A percentile compares a stretch with the other conserved stretches of the same genome.
These are phyloP conservation scores for Pichia cephalocereana DNA, from an alignment of 805 yeast species.

Conservation along the genomic window DNA sequence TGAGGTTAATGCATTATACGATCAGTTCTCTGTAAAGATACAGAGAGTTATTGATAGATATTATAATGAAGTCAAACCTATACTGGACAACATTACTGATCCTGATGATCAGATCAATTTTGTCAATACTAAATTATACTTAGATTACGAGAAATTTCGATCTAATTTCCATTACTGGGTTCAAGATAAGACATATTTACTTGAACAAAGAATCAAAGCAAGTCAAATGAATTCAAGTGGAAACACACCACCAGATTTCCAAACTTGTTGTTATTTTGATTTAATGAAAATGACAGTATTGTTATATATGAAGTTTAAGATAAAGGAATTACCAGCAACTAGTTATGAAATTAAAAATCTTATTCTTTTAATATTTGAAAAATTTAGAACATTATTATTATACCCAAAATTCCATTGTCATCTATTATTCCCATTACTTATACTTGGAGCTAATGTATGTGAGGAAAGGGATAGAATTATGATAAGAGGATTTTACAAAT, in stretches of 20 bases:
- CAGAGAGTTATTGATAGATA: slow-evolving; percentile 3
- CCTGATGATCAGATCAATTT: slow-evolving; percentile 7
- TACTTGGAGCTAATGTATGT: slow-evolving; percentile 20
- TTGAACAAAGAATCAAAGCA: slow-evolving; percentile 9
- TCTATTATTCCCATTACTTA: slow-evolving; percentile 16
- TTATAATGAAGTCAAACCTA: slow-evolving; percentile 1
- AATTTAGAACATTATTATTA: slow-evolving; percentile 10
- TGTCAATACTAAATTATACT: slow-evolving; percentile 9
- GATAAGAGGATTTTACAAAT: slow-evolving; percentile 12
- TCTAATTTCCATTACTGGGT: slow-evolving; percentile 19
- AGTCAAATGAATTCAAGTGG: slow-evolving; percentile 9
- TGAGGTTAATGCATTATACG: slow-evolving; percentile 10
- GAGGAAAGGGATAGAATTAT: slow-evolving; percentile 19
- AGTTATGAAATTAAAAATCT: slow-evolving; percentile 17
- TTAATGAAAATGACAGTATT: slow-evolving; percentile 14
- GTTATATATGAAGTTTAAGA: slow-evolving; percentile 14
- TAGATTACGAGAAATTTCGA: slow-evolving; percentile 12
- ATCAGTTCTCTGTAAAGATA: slow-evolving; percentile 7
- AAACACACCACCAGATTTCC: background rate
- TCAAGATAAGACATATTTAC: slow-evolving; percentile 8
- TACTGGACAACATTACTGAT: background rate
- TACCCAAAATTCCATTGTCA: slow-evolving; percentile 9
- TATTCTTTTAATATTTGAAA: slow-evolving; percentile 13
- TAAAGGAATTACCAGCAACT: slow-evolving; percentile 15
- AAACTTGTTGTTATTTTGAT: slow-evolving; percentile 14